These are phyloP conservation scores for Xeromyces bisporus DNA, from an alignment of 495 filamentous ascomycete genomes.

Conservation along the genomic window DNA sequence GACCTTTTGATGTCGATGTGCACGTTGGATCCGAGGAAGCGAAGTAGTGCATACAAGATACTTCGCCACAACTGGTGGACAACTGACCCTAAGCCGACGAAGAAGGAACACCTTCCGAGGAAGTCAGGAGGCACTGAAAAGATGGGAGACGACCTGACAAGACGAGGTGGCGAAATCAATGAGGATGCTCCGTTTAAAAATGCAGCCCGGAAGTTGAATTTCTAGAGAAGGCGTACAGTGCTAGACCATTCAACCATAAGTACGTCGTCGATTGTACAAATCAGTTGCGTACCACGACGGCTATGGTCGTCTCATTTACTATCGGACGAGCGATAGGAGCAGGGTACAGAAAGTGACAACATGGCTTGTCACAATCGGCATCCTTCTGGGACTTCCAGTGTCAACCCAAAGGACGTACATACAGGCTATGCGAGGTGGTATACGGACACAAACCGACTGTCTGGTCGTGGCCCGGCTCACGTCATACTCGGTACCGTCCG, in stretches of 20 bases:
- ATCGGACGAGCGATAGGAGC: no score
- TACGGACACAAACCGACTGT: no score
- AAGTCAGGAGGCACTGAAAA: constrained; percentile 49
- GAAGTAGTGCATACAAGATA: constrained; percentile 56
- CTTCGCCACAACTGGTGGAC: constrained; percentile 79
- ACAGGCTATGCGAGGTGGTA: no score
- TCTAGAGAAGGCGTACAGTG: constrained; percentile 23
- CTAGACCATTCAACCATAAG: neutral
- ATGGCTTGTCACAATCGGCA: no score
- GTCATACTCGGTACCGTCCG: no score
- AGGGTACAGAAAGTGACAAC: no score
- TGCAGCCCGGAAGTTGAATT: constrained; percentile 80
- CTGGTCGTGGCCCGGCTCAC: no score
- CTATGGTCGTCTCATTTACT: no score
- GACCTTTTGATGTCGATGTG: constrained; percentile 80
- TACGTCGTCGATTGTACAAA: no score
- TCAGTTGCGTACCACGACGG: no score
- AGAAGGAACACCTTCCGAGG: constrained; percentile 67
- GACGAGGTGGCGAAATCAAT: constrained; percentile 57
- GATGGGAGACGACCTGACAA: constrained; percentile 69
- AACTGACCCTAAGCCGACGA: constrained; percentile 64
- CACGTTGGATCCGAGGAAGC: constrained; percentile 64
- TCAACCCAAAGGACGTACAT: no score
- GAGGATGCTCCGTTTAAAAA: constrained; percentile 47
- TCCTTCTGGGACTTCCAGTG: no score